These are phyloP conservation scores for Pythium coloratum DNA, from an alignment of 352 stramenopile genomes.

Conservation along the genomic window DNA sequence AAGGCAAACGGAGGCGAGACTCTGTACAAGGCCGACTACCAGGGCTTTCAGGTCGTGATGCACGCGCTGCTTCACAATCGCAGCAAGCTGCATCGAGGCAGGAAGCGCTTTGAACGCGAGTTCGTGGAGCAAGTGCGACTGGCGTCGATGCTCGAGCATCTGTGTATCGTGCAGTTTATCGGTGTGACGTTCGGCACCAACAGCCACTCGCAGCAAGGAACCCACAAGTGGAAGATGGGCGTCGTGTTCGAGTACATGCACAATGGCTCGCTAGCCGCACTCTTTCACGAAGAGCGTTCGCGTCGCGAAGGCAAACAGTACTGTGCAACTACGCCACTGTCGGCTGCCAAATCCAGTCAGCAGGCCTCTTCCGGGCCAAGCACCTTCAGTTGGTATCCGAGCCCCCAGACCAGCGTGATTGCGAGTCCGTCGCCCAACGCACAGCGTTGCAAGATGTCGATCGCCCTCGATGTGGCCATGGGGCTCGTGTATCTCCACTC, in stretches of 20 bases:
- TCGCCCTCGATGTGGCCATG: conserved; percentile 82
- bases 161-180: conserved; percentile 79
- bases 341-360: background rate
- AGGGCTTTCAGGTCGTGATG: conserved; percentile 69
- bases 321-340: conserved; percentile 14
- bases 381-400: conserved; percentile 36
- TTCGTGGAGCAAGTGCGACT: conserved; percentile 74
- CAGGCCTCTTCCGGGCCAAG: background rate
- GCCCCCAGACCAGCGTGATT: conserved; percentile 48
- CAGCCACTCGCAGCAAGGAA: conserved; percentile 30
- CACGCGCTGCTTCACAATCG: conserved; percentile 43
- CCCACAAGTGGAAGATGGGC: conserved; percentile 56
- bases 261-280: conserved; percentile 50
- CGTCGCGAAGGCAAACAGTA: conserved; percentile 61
- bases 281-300: conserved; percentile 60
- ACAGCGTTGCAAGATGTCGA: conserved; percentile 65
- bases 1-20: conserved; percentile 20
- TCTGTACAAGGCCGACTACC: conserved; percentile 66
- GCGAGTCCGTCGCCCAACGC: background rate
- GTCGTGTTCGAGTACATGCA: conserved; percentile 82
- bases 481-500: conserved; percentile 74
- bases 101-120: conserved; percentile 39
- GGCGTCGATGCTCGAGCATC: conserved; percentile 56
- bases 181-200: conserved; percentile 62
- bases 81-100: conserved; percentile 41